These are phyloP conservation scores for Heliosperma pusillum DNA, from an alignment of 148 eudicot genomes.

Conservation along the genomic window DNA sequence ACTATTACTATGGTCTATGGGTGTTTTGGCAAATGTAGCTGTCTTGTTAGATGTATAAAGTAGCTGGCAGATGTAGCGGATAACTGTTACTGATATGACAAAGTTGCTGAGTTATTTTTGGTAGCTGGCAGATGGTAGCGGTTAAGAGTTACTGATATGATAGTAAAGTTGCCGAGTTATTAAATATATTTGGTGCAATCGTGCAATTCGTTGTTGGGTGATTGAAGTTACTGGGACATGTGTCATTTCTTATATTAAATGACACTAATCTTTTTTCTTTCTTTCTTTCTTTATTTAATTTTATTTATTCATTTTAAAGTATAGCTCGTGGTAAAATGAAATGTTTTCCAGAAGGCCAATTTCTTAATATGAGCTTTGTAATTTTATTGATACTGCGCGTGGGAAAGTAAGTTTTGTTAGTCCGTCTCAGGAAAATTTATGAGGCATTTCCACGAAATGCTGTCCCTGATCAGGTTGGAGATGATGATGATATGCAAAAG, in stretches of 20 bases:
- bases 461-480: conserved; percentile 68
- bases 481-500: conserved; percentile 83
- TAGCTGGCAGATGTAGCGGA: neutral
- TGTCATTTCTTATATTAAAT: neutral
- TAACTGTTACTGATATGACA: neutral
- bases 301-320: neutral
- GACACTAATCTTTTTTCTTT: neutral
- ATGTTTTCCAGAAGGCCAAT: neutral
- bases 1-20: neutral
- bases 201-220: neutral
- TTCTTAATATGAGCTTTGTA: neutral
- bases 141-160: neutral
- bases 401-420: conserved; percentile 40
- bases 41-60: neutral
- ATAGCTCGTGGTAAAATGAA: neutral
- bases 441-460: conserved; percentile 69
- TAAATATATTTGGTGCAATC: neutral
- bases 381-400: conserved; percentile 11
- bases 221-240: neutral
- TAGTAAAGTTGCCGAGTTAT: neutral
- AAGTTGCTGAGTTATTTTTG: neutral
- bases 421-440: conserved; percentile 75
- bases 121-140: neutral
- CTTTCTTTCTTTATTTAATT: no score
- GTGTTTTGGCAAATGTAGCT: neutral